Evolutionary conservation across 805 yeast species (phyloP).

Genomic region (Starmerella geochares): DNA sequence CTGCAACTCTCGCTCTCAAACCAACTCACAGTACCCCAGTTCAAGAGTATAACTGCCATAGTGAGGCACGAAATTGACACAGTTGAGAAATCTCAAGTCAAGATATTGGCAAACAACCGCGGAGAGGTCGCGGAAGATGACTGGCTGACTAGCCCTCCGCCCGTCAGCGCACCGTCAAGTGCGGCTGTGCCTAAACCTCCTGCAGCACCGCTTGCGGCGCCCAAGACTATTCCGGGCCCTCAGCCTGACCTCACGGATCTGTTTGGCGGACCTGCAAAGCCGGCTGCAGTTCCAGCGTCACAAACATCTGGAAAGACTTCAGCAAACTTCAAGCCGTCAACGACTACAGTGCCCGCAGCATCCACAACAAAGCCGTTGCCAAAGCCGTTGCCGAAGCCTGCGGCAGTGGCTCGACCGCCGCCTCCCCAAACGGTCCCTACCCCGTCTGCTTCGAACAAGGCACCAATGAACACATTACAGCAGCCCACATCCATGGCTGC

Average conservation of each 20-base stretch:
- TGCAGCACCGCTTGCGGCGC: not conserved
- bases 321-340: not conserved
- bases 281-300: not conserved
- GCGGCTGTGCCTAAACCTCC: not conserved
- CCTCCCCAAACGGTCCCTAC: slow-evolving; percentile 1
- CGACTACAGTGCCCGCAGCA: not conserved
- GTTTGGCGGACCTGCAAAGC: not conserved
- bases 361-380: not conserved
- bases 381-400: not conserved
- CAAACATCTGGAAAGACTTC: not conserved
- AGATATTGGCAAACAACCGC: slow-evolving; percentile 17
- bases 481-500: not conserved
- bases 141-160: slow-evolving; percentile 13
- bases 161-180: not conserved
- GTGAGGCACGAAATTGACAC: slow-evolving; percentile 37
- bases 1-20: slow-evolving; percentile 43
- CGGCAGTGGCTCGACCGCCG: not conserved
- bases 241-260: not conserved
- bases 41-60: slow-evolving; percentile 33
- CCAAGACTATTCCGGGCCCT: not conserved
- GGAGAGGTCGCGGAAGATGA: slow-evolving; percentile 15
- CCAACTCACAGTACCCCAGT: slow-evolving; percentile 37
- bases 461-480: not conserved
- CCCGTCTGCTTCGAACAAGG: not conserved
- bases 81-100: slow-evolving; percentile 38